Conservation (phyloP, 2,329 filamentous ascomycete species). For the Grosmannia clavigera region DNA sequence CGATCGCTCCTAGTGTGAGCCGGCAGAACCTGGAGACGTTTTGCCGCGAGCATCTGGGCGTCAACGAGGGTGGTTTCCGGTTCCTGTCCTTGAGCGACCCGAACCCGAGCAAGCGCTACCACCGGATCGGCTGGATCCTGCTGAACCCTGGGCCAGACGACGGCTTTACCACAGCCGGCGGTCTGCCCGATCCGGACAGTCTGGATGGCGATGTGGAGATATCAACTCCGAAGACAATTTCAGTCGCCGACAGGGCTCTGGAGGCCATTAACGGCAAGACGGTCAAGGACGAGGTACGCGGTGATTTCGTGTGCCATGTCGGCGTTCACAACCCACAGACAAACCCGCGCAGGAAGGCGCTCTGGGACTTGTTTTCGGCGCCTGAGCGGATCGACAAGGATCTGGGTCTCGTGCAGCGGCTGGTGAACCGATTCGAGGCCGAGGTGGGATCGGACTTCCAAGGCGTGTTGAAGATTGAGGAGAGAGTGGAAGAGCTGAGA, state of each 20-base stretch:
- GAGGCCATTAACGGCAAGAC: constrained; percentile 97
- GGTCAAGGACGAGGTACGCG: constrained; percentile 83
- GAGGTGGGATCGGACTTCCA: constrained; percentile 70
- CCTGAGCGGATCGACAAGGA: constrained; percentile 91
- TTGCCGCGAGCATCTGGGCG: constrained; percentile 86
- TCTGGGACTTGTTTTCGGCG: constrained; percentile 93
- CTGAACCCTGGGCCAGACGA: constrained; percentile 65
- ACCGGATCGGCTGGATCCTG: constrained; percentile 98
- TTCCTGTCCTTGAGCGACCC: constrained; percentile 94
- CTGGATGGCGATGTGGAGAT: constrained; percentile 42
- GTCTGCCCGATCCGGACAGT: constrained; percentile 39
- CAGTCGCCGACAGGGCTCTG: constrained; percentile 72
- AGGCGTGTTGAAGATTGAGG: constrained; percentile 68
- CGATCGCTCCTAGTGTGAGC: constrained; percentile 90
- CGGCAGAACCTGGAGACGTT: constrained; percentile 87
- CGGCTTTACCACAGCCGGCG: not conserved
- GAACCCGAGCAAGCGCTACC: constrained; percentile 92
- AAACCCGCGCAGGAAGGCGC: constrained; percentile 80
- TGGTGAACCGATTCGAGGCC: constrained; percentile 74
- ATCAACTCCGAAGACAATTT: constrained; percentile 36
- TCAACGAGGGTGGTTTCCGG: constrained; percentile 83
- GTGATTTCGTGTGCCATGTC: constrained; percentile 95
- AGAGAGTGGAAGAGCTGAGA: constrained; percentile 71
- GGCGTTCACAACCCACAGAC: constrained; percentile 85
- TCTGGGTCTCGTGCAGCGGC: constrained; percentile 65